A percentile compares a stretch with the other conserved stretches of the same genome.
Evolutionary conservation across 139 green algal species (phyloP).

Genomic region (Chlamydomonas sphaeroides): DNA sequence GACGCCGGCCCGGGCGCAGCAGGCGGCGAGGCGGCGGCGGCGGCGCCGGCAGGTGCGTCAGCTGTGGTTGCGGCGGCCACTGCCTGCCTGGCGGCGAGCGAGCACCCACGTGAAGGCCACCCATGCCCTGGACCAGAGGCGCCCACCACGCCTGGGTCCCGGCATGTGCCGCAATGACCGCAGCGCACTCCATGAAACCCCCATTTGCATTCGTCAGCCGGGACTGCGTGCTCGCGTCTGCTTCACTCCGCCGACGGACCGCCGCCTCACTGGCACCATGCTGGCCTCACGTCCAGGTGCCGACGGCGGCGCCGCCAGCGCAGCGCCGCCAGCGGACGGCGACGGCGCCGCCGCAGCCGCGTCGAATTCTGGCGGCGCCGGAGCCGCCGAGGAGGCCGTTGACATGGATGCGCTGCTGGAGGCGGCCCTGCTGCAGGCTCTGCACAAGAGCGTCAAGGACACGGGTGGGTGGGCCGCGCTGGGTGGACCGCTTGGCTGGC

Average conservation of each 20-base stretch:
- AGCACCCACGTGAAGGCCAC: no score
- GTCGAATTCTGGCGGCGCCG: neutral
- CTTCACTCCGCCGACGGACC: no score
- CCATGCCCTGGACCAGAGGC: no score
- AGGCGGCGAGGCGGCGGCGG: neutral
- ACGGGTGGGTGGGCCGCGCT: neutral
- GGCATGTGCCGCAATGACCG: no score
- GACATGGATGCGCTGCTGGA: conserved; percentile 72
- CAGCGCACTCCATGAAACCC: no score
- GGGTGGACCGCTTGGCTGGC: no score
- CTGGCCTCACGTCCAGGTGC: no score
- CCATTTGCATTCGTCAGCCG: no score
- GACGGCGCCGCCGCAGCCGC: neutral
- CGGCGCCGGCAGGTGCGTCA: neutral
- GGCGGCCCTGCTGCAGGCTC: conserved; percentile 65
- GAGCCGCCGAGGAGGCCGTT: neutral
- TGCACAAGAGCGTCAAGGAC: conserved; percentile 67
- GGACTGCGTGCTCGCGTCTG: no score
- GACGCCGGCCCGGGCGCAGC: neutral
- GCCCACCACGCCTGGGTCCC: no score
- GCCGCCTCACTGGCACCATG: no score
- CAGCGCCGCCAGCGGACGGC: neutral
- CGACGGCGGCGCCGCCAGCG: neutral
- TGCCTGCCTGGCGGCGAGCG: no score
- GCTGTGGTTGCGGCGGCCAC: neutral